A percentile compares a stretch with the other conserved stretches of the same genome.
phyloP scores from a whole-genome alignment of 2,329 filamentous ascomycete genomes.

The Tympanopsis confertula region DNA sequence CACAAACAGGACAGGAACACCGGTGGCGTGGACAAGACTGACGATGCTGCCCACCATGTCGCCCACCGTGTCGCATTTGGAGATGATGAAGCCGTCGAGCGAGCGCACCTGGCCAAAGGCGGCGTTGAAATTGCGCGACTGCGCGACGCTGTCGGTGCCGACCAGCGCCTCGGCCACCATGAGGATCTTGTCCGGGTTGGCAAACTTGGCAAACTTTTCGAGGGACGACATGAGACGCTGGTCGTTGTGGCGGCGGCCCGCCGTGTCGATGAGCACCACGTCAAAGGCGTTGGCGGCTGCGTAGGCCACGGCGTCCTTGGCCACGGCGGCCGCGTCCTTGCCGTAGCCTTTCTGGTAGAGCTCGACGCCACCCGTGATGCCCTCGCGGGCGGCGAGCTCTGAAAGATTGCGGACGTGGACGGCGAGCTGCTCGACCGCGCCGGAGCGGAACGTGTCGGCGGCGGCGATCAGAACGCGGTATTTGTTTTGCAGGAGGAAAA shows the following conservation, averaged over 20 bases:
- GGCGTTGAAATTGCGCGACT: slow-evolving; percentile 91
- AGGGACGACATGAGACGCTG: slow-evolving; percentile 89
- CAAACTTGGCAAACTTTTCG: slow-evolving; percentile 95
- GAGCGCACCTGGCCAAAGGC: slow-evolving; percentile 72
- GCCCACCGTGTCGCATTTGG: slow-evolving; percentile 97
- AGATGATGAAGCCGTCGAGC: slow-evolving; percentile 94
- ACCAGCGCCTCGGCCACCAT: slow-evolving; percentile 94
- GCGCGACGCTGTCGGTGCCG: slow-evolving; percentile 86
- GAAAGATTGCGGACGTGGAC: slow-evolving; percentile 91
- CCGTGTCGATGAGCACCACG: slow-evolving; percentile 93
- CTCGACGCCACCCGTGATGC: slow-evolving; percentile 60
- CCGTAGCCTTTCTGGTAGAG: slow-evolving; percentile 96
- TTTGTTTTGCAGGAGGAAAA: slow-evolving; percentile 93
- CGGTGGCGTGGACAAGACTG: slow-evolving; percentile 92
- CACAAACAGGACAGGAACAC: slow-evolving; percentile 89
- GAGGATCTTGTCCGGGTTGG: slow-evolving; percentile 92
- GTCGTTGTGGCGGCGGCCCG: slow-evolving; percentile 89
- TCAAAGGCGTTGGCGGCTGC: slow-evolving; percentile 69
- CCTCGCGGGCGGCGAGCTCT: slow-evolving; percentile 76
- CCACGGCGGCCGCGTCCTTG: slow-evolving; percentile 90
- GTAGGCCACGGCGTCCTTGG: slow-evolving; percentile 80
- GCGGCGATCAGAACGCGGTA: slow-evolving; percentile 89
- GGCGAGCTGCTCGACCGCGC: slow-evolving; percentile 90
- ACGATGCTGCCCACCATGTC: slow-evolving; percentile 95
- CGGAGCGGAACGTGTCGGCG: slow-evolving; percentile 92